Conservation (phyloP, 768 basidiomycete genomes). For the Lactarius psammicola region DNA sequence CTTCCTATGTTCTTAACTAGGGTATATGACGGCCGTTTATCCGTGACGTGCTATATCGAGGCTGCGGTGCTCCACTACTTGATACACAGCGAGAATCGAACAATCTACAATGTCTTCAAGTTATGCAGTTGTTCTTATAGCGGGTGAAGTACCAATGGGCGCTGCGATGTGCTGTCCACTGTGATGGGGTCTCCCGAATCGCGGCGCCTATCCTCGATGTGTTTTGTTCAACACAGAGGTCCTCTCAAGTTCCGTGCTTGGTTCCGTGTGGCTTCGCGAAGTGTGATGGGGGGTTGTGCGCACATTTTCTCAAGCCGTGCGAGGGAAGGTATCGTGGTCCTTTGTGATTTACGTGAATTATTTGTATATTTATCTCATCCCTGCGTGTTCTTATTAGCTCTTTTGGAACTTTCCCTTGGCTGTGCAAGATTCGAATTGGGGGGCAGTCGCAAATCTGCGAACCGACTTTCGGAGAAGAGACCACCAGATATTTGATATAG, state of each 20-base stretch:
- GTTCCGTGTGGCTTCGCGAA: slow-evolving; percentile 14
- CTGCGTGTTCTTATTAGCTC: neutral
- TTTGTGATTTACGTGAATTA: neutral
- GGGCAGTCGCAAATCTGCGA: neutral
- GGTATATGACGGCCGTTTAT: slow-evolving; percentile 1
- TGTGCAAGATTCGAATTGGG: neutral
- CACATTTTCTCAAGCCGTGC: too few relatives aligned
- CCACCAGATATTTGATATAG: neutral
- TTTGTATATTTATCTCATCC: neutral
- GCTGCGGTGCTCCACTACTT: neutral
- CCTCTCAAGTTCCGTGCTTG: neutral
- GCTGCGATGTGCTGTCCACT: neutral
- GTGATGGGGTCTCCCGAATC: neutral
- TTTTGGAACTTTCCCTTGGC: neutral
- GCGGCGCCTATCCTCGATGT: neutral
- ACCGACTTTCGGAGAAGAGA: neutral
- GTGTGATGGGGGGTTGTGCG: slow-evolving; percentile 4
- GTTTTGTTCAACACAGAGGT: neutral
- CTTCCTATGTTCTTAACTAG: slow-evolving; percentile 8
- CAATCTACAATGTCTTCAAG: neutral
- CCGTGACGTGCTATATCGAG: neutral
- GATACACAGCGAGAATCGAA: neutral
- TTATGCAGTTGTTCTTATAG: neutral
- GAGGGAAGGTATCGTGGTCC: neutral
- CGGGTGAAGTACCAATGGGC: neutral